Conservation (phyloP, 2,329 filamentous ascomycete genomes). For the Talaromyces albobiverticillius region DNA sequence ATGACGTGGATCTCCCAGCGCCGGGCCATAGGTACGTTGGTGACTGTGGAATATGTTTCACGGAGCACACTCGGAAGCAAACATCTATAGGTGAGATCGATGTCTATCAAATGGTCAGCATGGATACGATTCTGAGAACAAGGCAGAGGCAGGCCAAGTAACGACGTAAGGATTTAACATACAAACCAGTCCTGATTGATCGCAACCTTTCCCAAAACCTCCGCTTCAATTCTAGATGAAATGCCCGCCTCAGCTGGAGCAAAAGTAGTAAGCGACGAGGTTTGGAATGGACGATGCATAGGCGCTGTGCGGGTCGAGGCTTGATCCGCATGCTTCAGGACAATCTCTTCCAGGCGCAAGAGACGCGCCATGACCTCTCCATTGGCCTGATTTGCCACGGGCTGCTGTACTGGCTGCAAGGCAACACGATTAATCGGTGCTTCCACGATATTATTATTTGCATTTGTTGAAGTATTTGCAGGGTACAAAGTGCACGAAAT, state of each 20-base stretch:
- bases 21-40: slow-evolving; percentile 8
- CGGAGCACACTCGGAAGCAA: slow-evolving; percentile 6
- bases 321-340: slow-evolving; percentile 5
- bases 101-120: neutral
- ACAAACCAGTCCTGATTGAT: slow-evolving; percentile 9
- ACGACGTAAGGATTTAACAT: neutral
- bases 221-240: too few species aligned
- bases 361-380: slow-evolving; percentile 8
- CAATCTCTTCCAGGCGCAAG: slow-evolving; percentile 6
- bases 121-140: neutral
- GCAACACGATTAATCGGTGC: neutral
- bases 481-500: slow-evolving; percentile 23
- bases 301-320: neutral
- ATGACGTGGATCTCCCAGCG: neutral
- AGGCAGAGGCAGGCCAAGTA: neutral
- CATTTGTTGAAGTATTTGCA: neutral
- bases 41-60: slow-evolving; percentile 7
- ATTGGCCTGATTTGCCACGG: neutral
- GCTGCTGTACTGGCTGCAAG: neutral
- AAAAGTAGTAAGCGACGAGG: neutral
- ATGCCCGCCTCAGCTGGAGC: slow-evolving; percentile 6
- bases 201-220: slow-evolving; percentile 5
- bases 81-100: slow-evolving; percentile 9
- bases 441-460: neutral
- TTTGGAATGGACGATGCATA: slow-evolving; percentile 8